Conservation (phyloP, 768 basidiomycete species). For the Termitomyces sp. region DNA sequence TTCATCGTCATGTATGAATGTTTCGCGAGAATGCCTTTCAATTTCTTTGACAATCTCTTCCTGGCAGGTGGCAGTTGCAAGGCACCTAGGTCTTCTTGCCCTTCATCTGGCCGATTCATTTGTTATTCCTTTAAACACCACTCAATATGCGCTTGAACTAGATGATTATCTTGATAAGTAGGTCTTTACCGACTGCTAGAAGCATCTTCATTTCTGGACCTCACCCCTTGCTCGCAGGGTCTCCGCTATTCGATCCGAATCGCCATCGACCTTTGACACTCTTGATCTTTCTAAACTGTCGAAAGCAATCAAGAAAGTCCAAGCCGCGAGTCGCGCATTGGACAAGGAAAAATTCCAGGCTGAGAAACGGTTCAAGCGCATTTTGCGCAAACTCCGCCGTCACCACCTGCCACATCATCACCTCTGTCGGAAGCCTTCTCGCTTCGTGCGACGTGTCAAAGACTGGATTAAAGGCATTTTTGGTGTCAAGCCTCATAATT, state of each 20-base stretch:
- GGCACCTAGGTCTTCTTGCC: constrained; percentile 56
- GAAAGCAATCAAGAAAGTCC: constrained; percentile 39
- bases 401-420: constrained; percentile 16
- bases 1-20: constrained; percentile 61
- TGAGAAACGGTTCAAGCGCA: constrained; percentile 42
- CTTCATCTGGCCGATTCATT: constrained; percentile 61
- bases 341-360: constrained; percentile 55
- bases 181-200: constrained; percentile 12
- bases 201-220: neutral
- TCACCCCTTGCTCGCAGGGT: constrained; percentile 31
- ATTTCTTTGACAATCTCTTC: neutral
- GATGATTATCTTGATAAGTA: constrained; percentile 55
- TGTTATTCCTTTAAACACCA: constrained; percentile 69
- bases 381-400: constrained; percentile 33
- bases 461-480: constrained; percentile 33
- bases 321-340: constrained; percentile 44
- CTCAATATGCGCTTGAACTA: constrained; percentile 69
- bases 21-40: neutral
- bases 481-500: constrained; percentile 27
- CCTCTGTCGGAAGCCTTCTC: constrained; percentile 15
- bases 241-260: constrained; percentile 33
- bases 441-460: constrained; percentile 18
- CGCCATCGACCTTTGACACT: constrained; percentile 9
- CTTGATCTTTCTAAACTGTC: constrained; percentile 40
- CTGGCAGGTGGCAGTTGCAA: constrained; percentile 56